Base-by-base conservation (phyloP, 768 basidiomycete species). In the Gautieria morchelliformis region DNA sequence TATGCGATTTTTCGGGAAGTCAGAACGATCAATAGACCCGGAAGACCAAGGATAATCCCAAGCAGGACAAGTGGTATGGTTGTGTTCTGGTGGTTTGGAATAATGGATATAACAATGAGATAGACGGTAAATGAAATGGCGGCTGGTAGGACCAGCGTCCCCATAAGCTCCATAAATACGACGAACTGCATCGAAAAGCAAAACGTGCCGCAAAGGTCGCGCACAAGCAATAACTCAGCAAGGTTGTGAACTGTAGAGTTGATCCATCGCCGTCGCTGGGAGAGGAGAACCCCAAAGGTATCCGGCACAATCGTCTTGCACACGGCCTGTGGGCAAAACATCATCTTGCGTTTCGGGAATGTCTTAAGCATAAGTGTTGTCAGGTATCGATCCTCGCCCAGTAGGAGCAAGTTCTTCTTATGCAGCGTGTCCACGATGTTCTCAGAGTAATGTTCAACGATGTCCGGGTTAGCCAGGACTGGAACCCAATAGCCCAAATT, bases 121-220 rank as follows among this genome's bases (percentile, higher is more conserved):
- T 95, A 96, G 52, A 95, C 70, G 1, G 96, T 98, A 78, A 99
- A 98, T 40, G 90, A 82, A 73, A 98, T 98, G 61, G 96, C 95
- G 41, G 94, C 96, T 20, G 96, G 96, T 22, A 98, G 77, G 30
- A 98, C 95, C 61, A 99, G 79, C 3, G 96, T 98, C 67, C 95
- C 95, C 60, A 89, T 84, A 61, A 99, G 77, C 68, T 99, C 96
- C 94, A 99, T 99, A 68, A 88, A 93, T 37, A 95, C 92, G 63
- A 97, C 93, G 67, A 97, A 97, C 75, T 96, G 94, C 95, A 97
- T 97, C 11, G 92, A 94, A 82, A 99, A 98, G 76, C 96, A 99
- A 85, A 98, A 99, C 3, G 94, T 97, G 48, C 96, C 96, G 63
- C 95, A 99, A n/a, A 98, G 82, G 70, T 99, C 96, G 22, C 94